Evolutionary conservation across 2,329 filamentous ascomycete genomes (phyloP), one percentile per base, ranked within the genome.

Genomic region (Bipolaris victoriae): DNA sequence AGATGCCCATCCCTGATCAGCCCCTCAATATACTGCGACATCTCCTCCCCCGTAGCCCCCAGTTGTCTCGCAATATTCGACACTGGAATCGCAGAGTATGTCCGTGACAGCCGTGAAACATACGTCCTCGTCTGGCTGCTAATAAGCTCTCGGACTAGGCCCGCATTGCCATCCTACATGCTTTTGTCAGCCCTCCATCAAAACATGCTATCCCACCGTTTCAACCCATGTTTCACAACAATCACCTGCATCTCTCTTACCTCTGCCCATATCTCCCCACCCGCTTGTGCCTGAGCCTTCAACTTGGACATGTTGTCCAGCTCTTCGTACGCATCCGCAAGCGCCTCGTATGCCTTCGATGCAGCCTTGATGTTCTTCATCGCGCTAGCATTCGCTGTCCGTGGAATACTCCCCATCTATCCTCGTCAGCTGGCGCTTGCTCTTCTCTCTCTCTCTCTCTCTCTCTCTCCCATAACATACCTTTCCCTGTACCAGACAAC

Each of bases 121-220:
- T 90, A 88, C 79, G 89, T 92, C 66, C 88, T 87, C 65, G 90
- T 87, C 71, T 93, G 91, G 9, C 90, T 87, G 18, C 84, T 79
- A 37, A 89, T 74, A 10, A 94, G 88, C 72, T 91, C 86, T 4
- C 81, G 78, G 11, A 96, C 81, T 13, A 98, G 83, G 3, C 88
- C 85, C 3, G 79, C 75, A 68, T 96, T 98, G 45, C 86, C 85
- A 66, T 98, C 92, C 64, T 84, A 60, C 15, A 43, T 22, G 36
- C 48, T 47, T 43, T 45, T 54, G 61, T 74, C 49, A 73, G 67
- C 63, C 41, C 50, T 50, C 44, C 18, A 31, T 26, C 40, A 56
- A 60, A 60, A 60, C 56, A 31, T 29, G 56, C 52, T 57, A 49
- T 45, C 24, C 13, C 41, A 46, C 57, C 29, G 47, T 35, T 46